These are phyloP conservation scores for Pythium aphanidermatum DNA, from an alignment of 352 stramenopile genomes.

Conservation along the genomic window DNA sequence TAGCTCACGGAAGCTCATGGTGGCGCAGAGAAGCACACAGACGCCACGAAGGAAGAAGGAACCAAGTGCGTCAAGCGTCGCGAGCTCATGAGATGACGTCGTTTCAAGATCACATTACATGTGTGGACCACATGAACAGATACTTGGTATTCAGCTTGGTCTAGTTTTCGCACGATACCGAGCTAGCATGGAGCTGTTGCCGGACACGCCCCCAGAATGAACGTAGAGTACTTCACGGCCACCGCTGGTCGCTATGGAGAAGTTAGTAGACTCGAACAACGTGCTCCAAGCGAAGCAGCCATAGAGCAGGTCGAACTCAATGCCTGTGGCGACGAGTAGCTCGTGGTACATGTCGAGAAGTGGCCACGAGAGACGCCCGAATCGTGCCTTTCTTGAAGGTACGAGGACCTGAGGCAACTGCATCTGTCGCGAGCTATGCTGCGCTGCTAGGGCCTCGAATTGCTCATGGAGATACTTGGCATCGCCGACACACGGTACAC, in stretches of 20 bases:
- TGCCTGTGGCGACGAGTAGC: conserved; percentile 40
- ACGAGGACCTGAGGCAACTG: conserved; percentile 34
- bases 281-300: conserved; percentile 70
- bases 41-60: not conserved
- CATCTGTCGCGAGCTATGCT: not conserved
- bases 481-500: conserved; percentile 71
- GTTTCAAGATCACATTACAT: conserved; percentile 19
- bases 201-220: conserved; percentile 69
- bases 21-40: not conserved
- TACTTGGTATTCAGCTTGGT: not conserved
- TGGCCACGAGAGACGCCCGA: conserved; percentile 53
- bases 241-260: conserved; percentile 20
- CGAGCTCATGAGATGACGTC: conserved; percentile 4
- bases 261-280: conserved; percentile 47
- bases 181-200: conserved; percentile 68
- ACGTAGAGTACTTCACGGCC: conserved; percentile 66
- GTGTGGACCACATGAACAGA: conserved; percentile 8
- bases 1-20: conserved; percentile 84
- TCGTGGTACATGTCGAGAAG: conserved; percentile 57
- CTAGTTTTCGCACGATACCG: conserved; percentile 40
- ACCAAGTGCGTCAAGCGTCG: not conserved
- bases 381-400: conserved; percentile 51
- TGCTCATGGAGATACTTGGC: conserved; percentile 49
- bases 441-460: conserved; percentile 31
- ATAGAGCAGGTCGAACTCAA: conserved; percentile 79